Evolutionary conservation across 75 land plant genomes (phyloP).

Genomic region (Cunninghamia lanceolata): DNA sequence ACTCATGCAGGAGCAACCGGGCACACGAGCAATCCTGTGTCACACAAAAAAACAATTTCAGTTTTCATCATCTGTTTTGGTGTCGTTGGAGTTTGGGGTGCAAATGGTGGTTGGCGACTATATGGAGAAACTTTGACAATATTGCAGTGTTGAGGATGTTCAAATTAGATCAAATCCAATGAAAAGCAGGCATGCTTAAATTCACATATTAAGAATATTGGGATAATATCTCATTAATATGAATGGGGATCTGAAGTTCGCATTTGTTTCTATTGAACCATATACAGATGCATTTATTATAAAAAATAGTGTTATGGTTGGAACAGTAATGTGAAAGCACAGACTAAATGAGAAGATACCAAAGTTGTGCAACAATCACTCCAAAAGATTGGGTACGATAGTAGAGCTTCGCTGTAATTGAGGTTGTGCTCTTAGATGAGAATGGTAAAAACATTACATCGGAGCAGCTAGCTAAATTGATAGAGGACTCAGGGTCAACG

Average conservation of each 20-base stretch:
- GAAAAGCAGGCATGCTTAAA: slow-evolving; percentile 46
- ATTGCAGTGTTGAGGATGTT: slow-evolving; percentile 62
- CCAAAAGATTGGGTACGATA: slow-evolving; percentile 67
- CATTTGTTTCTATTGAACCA: neutral
- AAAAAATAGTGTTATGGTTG: slow-evolving; percentile 4
- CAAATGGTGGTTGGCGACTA: slow-evolving; percentile 64
- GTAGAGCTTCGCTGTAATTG: slow-evolving; percentile 9
- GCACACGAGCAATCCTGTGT: too few relatives aligned
- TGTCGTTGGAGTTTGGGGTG: too few relatives aligned
- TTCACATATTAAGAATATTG: neutral
- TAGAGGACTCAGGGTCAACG: slow-evolving; percentile 70
- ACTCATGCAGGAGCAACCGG: too few relatives aligned
- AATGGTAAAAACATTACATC: slow-evolving; percentile 61
- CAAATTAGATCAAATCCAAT: slow-evolving; percentile 79
- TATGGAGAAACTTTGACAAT: slow-evolving; percentile 53
- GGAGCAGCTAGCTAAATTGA: slow-evolving; percentile 62
- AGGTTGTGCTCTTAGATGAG: slow-evolving; percentile 78
- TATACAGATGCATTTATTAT: neutral
- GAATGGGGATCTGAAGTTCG: slow-evolving; percentile 2
- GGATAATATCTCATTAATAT: neutral
- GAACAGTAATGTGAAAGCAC: slow-evolving; percentile 60
- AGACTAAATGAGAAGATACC: slow-evolving; percentile 64
- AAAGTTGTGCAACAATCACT: slow-evolving; percentile 50
- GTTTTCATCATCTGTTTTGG: too few relatives aligned
- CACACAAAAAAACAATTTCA: too few relatives aligned